Conservation (phyloP, 23 red algal genomes). For the Porphyridium purpureum region DNA sequence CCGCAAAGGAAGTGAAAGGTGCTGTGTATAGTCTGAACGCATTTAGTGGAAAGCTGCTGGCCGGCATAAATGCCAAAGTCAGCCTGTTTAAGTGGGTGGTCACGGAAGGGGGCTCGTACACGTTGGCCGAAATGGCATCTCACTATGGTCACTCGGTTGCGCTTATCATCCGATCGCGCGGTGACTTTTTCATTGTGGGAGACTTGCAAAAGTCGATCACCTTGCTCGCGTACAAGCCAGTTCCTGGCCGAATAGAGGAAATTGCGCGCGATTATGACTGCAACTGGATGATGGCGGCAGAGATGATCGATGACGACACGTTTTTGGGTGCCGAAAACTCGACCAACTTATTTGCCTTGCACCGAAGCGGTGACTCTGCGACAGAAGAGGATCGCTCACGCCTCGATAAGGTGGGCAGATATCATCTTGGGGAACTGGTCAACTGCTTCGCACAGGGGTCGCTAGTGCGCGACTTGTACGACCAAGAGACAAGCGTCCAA, state of each 20-base stretch:
- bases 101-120: conserved; percentile 30
- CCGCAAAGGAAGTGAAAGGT: conserved; percentile 40
- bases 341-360: conserved; percentile 56
- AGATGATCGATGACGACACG: conserved; percentile 56
- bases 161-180: conserved; percentile 31
- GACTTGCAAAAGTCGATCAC: conserved; percentile 70
- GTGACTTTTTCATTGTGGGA: conserved; percentile 77
- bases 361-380: conserved; percentile 38
- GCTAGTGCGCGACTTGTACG: conserved; percentile 63
- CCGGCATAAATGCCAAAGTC: conserved; percentile 49
- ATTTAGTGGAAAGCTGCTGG: conserved; percentile 44
- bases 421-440: conserved; percentile 68
- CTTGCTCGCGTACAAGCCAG: conserved; percentile 27
- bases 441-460: conserved; percentile 66
- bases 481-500: conserved; percentile 13
- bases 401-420: conserved; percentile 58
- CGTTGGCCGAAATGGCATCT: conserved; percentile 10
- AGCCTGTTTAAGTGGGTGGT: conserved; percentile 25
- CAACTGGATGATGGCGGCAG: conserved; percentile 61
- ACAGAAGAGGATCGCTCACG: conserved; percentile 45
- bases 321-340: conserved; percentile 59
- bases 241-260: conserved; percentile 17
- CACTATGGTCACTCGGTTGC: conserved; percentile 55
- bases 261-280: conserved; percentile 63
- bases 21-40: conserved; percentile 40